Evolutionary conservation across 805 yeast species (phyloP).

Genomic region (Lipomyces oligophaga): DNA sequence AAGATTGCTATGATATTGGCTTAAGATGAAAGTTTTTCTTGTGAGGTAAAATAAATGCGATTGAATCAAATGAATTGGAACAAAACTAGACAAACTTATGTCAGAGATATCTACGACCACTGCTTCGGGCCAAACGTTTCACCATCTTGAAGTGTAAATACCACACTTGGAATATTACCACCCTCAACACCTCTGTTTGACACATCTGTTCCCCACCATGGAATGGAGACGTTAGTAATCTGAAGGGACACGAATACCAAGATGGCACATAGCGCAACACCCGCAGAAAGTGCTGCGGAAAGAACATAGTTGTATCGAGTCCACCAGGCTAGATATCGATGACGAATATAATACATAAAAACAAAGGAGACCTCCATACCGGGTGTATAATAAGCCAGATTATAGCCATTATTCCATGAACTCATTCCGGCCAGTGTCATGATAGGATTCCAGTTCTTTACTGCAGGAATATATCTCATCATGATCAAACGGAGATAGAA

Average conservation of each 20-base stretch:
- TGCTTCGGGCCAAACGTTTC: no score
- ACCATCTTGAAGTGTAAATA: no score
- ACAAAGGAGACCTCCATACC: conserved; percentile 35
- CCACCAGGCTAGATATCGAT: conserved; percentile 63
- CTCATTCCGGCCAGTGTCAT: conserved; percentile 17
- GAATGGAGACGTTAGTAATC: conserved; percentile 43
- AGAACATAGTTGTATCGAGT: conserved; percentile 52
- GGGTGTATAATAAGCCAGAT: conserved; percentile 23
- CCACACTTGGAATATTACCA: conserved; percentile 12
- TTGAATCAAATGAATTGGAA: no score
- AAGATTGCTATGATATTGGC: no score
- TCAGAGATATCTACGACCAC: no score
- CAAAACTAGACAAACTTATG: no score
- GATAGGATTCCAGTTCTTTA: conserved; percentile 22
- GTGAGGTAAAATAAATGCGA: no score
- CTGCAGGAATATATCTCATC: conserved; percentile 4
- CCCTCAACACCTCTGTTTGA: conserved; percentile 29
- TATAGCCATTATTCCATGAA: conserved; percentile 15
- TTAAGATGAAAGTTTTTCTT: no score
- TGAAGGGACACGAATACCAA: conserved; percentile 53
- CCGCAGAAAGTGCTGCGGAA: conserved; percentile 56
- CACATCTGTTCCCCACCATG: conserved; percentile 68
- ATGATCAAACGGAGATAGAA: conserved; percentile 12
- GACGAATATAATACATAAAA: conserved; percentile 44
- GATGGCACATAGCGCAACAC: conserved; percentile 59